Percentiles rank a stretch among this genome's conserved stretches.
phyloP scores from a whole-genome alignment of 73 alveolate species.

The Paramecium biaurelia region DNA sequence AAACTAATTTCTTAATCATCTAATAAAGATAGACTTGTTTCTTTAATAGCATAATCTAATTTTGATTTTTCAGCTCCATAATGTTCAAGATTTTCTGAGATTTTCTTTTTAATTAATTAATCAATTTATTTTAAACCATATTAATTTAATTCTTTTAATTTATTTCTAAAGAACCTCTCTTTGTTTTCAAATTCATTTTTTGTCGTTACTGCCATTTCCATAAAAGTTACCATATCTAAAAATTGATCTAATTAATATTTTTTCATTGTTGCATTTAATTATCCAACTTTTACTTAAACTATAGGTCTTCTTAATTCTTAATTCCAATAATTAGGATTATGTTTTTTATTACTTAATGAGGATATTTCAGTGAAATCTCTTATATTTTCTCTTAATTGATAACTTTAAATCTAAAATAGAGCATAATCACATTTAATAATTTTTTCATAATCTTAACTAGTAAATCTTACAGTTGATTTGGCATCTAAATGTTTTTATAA shows the following conservation, averaged over 20 bases:
- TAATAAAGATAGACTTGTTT: neutral
- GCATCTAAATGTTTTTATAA: neutral
- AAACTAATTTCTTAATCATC: neutral
- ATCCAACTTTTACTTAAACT: constrained; percentile 43
- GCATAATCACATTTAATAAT: constrained; percentile 25
- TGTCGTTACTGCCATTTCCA: constrained; percentile 23
- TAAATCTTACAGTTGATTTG: neutral
- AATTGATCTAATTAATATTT: neutral
- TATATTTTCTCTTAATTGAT: neutral
- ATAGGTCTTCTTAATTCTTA: constrained; percentile 41
- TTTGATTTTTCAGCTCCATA: constrained; percentile 39
- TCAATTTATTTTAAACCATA: neutral
- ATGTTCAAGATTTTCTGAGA: neutral
- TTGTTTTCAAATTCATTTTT: constrained; percentile 39
- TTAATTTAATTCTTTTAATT: constrained; percentile 24
- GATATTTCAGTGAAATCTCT: constrained; percentile 24
- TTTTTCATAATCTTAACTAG: neutral
- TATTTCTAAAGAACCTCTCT: neutral
- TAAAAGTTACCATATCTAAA: constrained; percentile 25
- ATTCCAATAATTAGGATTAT: constrained; percentile 39
- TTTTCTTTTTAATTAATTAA: neutral
- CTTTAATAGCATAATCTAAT: constrained; percentile 3
- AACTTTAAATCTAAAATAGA: constrained; percentile 14
- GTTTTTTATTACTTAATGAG: neutral
- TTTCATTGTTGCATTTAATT: neutral